These are phyloP conservation scores for Fistulinella cinereoalba DNA, from an alignment of 1,284 basidiomycete species.

Conservation along the genomic window DNA sequence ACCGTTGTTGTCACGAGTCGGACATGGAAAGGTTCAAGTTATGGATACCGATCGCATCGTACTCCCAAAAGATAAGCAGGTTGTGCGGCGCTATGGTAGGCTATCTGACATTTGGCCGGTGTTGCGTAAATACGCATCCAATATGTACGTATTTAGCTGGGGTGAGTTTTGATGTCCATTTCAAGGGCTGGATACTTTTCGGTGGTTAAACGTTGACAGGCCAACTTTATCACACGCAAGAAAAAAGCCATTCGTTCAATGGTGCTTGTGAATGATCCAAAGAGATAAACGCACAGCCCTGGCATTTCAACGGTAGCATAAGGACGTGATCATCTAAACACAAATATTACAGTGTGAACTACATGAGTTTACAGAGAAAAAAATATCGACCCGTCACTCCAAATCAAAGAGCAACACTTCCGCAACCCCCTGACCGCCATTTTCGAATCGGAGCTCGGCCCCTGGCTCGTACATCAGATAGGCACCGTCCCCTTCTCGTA, in stretches of 20 bases:
- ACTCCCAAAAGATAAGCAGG: no score
- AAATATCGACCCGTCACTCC: slow-evolving; percentile 37
- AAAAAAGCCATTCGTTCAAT: background rate
- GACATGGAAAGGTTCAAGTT: no score
- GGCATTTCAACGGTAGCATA: slow-evolving; percentile 2
- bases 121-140: background rate
- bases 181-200: no score
- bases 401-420: slow-evolving; percentile 77
- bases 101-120: background rate
- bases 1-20: no score
- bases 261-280: background rate
- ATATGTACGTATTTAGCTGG: no score
- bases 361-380: background rate
- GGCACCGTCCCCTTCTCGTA: slow-evolving; percentile 71
- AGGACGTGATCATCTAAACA: background rate
- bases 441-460: slow-evolving; percentile 52
- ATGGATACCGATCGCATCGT: no score
- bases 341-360: slow-evolving; percentile 1
- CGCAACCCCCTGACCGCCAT: slow-evolving; percentile 54
- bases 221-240: slow-evolving; percentile 3
- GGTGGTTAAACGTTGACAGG: background rate
- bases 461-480: slow-evolving; percentile 53
- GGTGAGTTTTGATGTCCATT: no score
- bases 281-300: background rate
- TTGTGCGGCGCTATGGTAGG: no score